These are phyloP conservation scores for Colletotrichum horii DNA, from an alignment of 2,329 filamentous ascomycete genomes.

Conservation along the genomic window DNA sequence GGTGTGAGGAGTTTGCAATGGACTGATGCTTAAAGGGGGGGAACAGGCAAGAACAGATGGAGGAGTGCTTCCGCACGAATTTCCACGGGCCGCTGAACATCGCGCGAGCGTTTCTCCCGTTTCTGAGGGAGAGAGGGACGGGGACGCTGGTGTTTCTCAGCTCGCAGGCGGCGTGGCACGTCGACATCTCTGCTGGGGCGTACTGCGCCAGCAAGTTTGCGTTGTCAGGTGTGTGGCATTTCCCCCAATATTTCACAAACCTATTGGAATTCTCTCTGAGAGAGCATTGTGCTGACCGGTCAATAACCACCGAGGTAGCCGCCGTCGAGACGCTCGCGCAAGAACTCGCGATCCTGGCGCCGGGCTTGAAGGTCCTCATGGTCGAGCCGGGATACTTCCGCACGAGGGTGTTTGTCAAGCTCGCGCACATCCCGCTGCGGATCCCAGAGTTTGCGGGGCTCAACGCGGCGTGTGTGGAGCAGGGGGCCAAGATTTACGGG, in stretches of 20 bases:
- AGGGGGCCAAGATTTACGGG: neutral
- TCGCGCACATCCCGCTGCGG: neutral
- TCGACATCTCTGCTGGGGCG: slow-evolving; percentile 31
- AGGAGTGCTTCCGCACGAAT: slow-evolving; percentile 34
- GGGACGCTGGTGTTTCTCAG: slow-evolving; percentile 39
- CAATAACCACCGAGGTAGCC: slow-evolving; percentile 13
- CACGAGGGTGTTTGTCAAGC: slow-evolving; percentile 29
- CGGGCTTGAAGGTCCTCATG: slow-evolving; percentile 38
- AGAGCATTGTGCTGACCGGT: neutral
- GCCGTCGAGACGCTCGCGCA: slow-evolving; percentile 36
- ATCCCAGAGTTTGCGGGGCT: neutral
- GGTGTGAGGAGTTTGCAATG: neutral
- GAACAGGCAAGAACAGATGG: neutral
- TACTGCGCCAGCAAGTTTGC: slow-evolving; percentile 38
- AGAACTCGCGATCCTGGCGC: slow-evolving; percentile 26
- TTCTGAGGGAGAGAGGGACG: slow-evolving; percentile 30
- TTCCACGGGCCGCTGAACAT: slow-evolving; percentile 43
- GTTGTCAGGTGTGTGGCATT: slow-evolving; percentile 28
- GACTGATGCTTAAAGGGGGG: neutral
- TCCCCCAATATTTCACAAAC: neutral
- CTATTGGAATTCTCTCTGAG: neutral
- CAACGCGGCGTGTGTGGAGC: neutral
- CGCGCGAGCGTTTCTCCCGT: slow-evolving; percentile 36
- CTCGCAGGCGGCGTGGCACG: slow-evolving; percentile 38
- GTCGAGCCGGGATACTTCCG: slow-evolving; percentile 53